Base-by-base conservation (phyloP, 179 eudicot species). In the Vitellaria paradoxa region DNA sequence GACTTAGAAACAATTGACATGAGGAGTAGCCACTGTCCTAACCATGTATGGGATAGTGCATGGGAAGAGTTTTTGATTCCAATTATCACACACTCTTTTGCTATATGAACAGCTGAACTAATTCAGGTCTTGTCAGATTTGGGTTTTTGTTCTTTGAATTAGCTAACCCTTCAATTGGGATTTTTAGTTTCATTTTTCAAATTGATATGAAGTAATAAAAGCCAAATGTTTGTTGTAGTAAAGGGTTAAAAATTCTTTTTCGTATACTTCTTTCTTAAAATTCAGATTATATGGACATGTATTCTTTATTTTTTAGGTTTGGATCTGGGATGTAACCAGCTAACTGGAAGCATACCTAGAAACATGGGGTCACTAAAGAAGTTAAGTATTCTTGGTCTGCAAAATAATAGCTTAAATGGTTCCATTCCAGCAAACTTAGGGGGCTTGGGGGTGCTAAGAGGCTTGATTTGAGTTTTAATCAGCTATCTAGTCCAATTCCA, bases 401-500 rank as follows among this genome's bases (percentile, higher is more conserved):
- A 93, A 80, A 77, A 81, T 30, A 94, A 94, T 72, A 85, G 85
- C 55, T 61, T 92, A 37, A 84, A 83, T 50, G 98, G 93, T 53
- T 63, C 83, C 2, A 88, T 92, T 37, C 97, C 98, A 74, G 21
- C 84, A 15, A 90, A 81, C 77, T 80, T 93, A 69, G 95, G 93
- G 76, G 76, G 80, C 50, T 79, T 92, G 85, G 80, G 49, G 13
- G 23, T 70, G 87, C 82, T 92, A 46, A 88, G 87, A 80, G 89
- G 75, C 87, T 93, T 46, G 81, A 88, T 78, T 79, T 93, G 76
- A 87, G 97, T 80, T 87, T 80, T 81, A 93, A 93, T 86, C 88
- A 73, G 30, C 91, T 93, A 60, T 86, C 93, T 14, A 97, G 97
- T 12, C 80, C 91, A 20, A 84, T 93, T 62, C 98, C 97, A n/a